Evolutionary conservation across 257 asterid species (phyloP), one percentile per base, ranked within the genome.

Genomic region (Gentiana dahurica): DNA sequence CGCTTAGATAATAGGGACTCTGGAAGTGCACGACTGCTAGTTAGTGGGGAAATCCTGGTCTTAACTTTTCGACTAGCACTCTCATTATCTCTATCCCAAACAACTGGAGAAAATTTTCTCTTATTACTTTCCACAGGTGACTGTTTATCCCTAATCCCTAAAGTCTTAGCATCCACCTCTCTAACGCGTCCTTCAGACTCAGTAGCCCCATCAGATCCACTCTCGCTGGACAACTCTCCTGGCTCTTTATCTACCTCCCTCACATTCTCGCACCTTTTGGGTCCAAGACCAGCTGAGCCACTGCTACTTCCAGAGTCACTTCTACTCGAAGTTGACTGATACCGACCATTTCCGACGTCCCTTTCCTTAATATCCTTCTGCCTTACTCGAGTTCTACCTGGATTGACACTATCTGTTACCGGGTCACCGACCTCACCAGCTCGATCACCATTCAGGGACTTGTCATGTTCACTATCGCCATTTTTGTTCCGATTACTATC

Each of bases 81-180:
- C 71, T 74, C 71, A 63, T 80, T 84, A 63, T 84, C 95, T 68
- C 84, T 78, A 62, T 87, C 96, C 95, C 96, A 91, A 53, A 85
- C 79, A 75, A 87, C 82, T 32, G 98, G 98, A 0, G 95, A 82
- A 64, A 76, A 87, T 68, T 86, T 90, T 62, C 95, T 68, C 74
- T 80, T 90, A 32, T 74, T 87, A 63, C 51, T 73, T 66, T 50
- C 69, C 48, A 58, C 33, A 44, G 74, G 75, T 34, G 79, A 58
- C 3, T 57, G 32, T 43, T 15, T 77, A 41, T 53, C 53, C 69
- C 78, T 81, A 67, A 71, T 78, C 53, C 70, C 83, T 5, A 52
- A 12, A 65, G n/a, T 65, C 73, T 66, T 76, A 58, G 50, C 58
- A 58, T 66, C 82, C 45, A 56, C 48, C 51, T 65, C 84, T 54